Percentiles rank a stretch among this genome's conserved stretches.
Conservation (phyloP, 2,329 filamentous ascomycete species). For the Aspergillus latus region DNA sequence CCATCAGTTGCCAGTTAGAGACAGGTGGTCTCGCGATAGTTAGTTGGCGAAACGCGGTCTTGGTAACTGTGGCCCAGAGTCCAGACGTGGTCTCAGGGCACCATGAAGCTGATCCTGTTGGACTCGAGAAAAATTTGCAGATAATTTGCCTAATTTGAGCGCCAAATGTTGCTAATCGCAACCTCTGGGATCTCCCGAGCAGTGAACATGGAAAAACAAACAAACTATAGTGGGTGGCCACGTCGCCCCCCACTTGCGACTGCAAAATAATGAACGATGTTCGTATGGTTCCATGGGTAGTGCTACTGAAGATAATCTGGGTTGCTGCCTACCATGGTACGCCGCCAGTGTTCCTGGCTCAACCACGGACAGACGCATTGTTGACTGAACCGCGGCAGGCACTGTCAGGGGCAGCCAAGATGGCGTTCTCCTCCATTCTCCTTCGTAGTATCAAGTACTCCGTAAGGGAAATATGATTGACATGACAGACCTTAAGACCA, state of each 20-base stretch:
- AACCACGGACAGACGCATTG: not conserved
- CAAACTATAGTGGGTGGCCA: slow-evolving; percentile 9
- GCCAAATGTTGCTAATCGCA: not conserved
- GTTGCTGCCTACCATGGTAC: not conserved
- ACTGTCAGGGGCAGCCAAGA: not conserved
- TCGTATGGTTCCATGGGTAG: slow-evolving; percentile 4
- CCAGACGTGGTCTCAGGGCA: not conserved
- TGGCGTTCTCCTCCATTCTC: not conserved
- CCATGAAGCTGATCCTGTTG: not conserved
- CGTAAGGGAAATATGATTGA: not conserved
- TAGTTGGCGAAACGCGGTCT: not conserved
- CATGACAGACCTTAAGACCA: not conserved
- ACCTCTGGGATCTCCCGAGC: not conserved
- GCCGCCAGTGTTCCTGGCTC: not conserved
- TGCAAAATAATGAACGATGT: slow-evolving; percentile 5
- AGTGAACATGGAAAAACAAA: slow-evolving; percentile 4
- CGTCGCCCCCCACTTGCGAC: slow-evolving; percentile 8
- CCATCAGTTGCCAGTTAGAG: not conserved
- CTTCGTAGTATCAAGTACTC: not conserved
- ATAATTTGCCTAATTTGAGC: not conserved
- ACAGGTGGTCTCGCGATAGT: not conserved
- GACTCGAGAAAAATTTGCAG: not conserved
- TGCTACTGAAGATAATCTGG: slow-evolving; percentile 2
- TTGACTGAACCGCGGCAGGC: not conserved
- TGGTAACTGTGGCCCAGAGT: not conserved